Percentiles rank a stretch among this genome's conserved stretches.
Evolutionary conservation across 1,139 yeast species (phyloP).

Genomic region (Debaryomyces sp.): DNA sequence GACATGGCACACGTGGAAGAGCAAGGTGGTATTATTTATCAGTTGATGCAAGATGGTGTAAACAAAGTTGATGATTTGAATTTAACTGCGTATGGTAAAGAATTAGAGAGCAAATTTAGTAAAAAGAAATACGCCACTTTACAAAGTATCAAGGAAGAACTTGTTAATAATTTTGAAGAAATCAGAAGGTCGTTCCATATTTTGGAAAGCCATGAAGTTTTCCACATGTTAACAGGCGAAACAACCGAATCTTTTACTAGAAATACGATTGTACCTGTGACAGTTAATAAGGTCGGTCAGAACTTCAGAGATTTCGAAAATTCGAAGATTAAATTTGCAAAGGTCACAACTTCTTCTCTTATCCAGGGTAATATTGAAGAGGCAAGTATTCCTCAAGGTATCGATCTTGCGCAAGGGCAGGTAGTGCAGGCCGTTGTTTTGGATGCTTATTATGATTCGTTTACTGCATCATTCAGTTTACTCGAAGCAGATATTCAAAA

Average conservation of each 20-base stretch:
- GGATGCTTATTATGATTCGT: constrained; percentile 68
- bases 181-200: constrained; percentile 71
- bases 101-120: constrained; percentile 74
- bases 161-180: constrained; percentile 86
- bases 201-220: constrained; percentile 72
- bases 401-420: constrained; percentile 62
- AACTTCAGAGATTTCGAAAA: constrained; percentile 39
- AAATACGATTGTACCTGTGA: constrained; percentile 80
- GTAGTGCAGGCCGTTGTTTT: constrained; percentile 83
- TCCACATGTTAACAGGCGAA: constrained; percentile 90
- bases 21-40: constrained; percentile 82
- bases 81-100: constrained; percentile 92
- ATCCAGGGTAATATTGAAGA: constrained; percentile 75
- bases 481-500: constrained; percentile 64
- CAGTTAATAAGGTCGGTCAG: constrained; percentile 58
- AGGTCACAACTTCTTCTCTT: constrained; percentile 74
- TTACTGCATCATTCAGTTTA: constrained; percentile 75
- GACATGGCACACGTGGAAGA: constrained; percentile 79
- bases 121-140: constrained; percentile 81
- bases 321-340: constrained; percentile 43
- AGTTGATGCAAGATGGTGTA: constrained; percentile 80
- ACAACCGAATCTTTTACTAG: constrained; percentile 65
- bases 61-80: constrained; percentile 85
- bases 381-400: constrained; percentile 60
- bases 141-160: constrained; percentile 85